Percentiles rank a stretch among this genome's conserved stretches.
Evolutionary conservation across 805 yeast species (phyloP).

Genomic region (Spathaspora gorwiae): DNA sequence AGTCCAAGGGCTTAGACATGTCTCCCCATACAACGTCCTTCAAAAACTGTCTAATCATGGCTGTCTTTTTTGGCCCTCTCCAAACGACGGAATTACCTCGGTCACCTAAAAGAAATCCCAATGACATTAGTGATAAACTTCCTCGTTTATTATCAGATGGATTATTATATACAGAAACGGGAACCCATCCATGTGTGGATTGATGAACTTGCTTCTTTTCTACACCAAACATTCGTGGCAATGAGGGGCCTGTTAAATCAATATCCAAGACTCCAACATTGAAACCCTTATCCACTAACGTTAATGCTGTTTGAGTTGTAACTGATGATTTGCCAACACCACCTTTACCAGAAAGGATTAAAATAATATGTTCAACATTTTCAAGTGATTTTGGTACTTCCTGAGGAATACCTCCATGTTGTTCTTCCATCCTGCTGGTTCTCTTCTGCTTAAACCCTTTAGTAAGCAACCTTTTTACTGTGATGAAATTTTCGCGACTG

Average conservation of each 20-base stretch:
- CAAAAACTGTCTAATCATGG: conserved; percentile 92
- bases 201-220: conserved; percentile 79
- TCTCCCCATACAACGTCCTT: conserved; percentile 90
- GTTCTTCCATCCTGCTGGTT: no score
- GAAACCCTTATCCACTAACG: conserved; percentile 63
- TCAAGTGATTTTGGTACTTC: conserved; percentile 30
- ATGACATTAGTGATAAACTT: conserved; percentile 65
- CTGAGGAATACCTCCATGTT: background rate
- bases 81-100: conserved; percentile 92
- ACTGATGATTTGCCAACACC: conserved; percentile 98
- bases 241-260: conserved; percentile 93
- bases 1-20: conserved; percentile 48
- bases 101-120: conserved; percentile 81
- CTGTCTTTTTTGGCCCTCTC: conserved; percentile 98
- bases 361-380: conserved; percentile 68
- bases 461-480: no score
- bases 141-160: conserved; percentile 21
- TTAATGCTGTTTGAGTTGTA: conserved; percentile 88
- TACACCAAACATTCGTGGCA: conserved; percentile 94
- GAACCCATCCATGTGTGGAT: conserved; percentile 84
- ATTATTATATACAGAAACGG: conserved; percentile 48
- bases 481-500: background rate
- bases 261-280: conserved; percentile 94
- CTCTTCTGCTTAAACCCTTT: no score
- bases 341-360: conserved; percentile 90